Evolutionary conservation across 2,329 filamentous ascomycete genomes (phyloP), one percentile per base, ranked within the genome.

Genomic region (Cryphonectria radicalis): DNA sequence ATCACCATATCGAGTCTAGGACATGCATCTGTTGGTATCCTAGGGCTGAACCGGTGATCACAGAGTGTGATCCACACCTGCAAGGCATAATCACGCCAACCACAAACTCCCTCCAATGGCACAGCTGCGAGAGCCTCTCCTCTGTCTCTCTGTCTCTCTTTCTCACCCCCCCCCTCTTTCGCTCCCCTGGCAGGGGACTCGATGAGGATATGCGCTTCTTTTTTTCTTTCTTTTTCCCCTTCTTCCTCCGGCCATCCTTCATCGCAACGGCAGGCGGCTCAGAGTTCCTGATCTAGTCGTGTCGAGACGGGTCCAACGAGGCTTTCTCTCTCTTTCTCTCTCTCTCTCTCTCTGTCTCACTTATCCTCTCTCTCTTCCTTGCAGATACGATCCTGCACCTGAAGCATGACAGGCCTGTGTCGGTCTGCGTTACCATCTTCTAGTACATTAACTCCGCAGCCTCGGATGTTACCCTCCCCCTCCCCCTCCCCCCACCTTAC

Each of bases 41-140:
- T 72, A 72, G 65, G 68, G 71, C 68, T 72, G 71, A 72, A 68
- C 50, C 43, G 71, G 64, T 70, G 71, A 65, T 70, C n/a, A 67
- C 64, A 22, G 64, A 35, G 32, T 19, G 10, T 55, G 67, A 53
- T 37, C 62, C 62, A 64, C 46, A 32, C 53, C 50, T 65, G 62
- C 68, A 65, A 65, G 62, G 68, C 63, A 65, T 65, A 50, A 65
- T 63, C 40, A 65, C 63, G 14, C 65, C 50, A 43, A 19, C 55
- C 35, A 43, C 65, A n/a, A 50, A 50, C 46, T 13, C 37, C 46
- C 59, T 60, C 70, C 68, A 67, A 70, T 70, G 42, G 40, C 53
- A n/a, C 68, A 57, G 32, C 50, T 64, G 63, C 28, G 60, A 68
- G 65, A 53, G 53, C 64, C 64, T 68, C 65, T 42, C 13, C 50